Evolutionary conservation across 1,284 basidiomycete genomes (phyloP).

Genomic region (Acaromyces ingoldii): DNA sequence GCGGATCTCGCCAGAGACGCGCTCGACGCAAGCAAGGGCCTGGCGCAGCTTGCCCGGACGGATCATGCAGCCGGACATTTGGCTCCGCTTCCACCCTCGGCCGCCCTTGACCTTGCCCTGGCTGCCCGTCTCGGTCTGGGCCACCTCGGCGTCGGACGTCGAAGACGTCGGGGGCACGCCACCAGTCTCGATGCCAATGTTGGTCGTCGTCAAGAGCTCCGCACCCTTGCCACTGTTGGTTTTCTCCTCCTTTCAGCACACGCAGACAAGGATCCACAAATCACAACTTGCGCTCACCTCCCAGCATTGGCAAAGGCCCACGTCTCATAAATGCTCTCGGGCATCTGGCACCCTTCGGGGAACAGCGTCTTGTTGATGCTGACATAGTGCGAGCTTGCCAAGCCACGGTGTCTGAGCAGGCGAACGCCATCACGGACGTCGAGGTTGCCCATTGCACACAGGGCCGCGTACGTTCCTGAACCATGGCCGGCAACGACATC

Average conservation of each 20-base stretch:
- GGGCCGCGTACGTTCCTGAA: conserved; percentile 42
- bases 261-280: neutral
- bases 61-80: conserved; percentile 45
- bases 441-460: conserved; percentile 32
- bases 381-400: conserved; percentile 31
- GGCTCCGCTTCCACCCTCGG: conserved; percentile 38
- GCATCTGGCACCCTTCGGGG: conserved; percentile 39
- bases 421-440: conserved; percentile 40
- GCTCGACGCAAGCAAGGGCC: conserved; percentile 29
- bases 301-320: conserved; percentile 50
- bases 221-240: conserved; percentile 18
- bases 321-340: conserved; percentile 46
- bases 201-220: conserved; percentile 15
- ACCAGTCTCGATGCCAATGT: conserved; percentile 4
- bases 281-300: conserved; percentile 3
- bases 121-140: neutral
- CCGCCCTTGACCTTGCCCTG: neutral
- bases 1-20: conserved; percentile 30
- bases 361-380: conserved; percentile 38
- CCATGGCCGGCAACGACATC: conserved; percentile 43
- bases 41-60: conserved; percentile 37
- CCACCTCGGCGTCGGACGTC: conserved; percentile 11
- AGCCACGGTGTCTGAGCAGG: conserved; percentile 40
- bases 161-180: conserved; percentile 8
- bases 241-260: neutral